Conservation (phyloP, 768 basidiomycete species). For the Lactarius quietus region DNA sequence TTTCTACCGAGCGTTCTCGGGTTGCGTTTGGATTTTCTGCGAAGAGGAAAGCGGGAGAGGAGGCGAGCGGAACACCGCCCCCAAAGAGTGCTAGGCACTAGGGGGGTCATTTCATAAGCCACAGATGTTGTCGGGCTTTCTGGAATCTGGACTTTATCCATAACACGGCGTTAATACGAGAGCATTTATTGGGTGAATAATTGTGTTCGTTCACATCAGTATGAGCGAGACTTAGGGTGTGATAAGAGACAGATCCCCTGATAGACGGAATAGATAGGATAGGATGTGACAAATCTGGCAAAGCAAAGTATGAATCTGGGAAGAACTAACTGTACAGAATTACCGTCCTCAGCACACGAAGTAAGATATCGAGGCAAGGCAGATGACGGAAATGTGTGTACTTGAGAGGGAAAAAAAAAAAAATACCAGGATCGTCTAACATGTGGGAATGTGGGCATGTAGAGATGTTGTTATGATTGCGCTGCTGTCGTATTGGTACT, state of each 20-base stretch:
- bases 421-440: background rate
- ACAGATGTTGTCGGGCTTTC: background rate
- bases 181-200: conserved; percentile 1
- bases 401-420: background rate
- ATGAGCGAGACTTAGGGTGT: background rate
- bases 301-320: background rate
- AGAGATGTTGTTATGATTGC: conserved; percentile 2
- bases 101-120: background rate
- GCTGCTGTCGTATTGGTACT: background rate
- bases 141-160: conserved; percentile 13
- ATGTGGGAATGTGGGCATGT: background rate
- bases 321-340: conserved; percentile 17
- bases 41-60: conserved; percentile 78
- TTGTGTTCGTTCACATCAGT: background rate
- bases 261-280: conserved; percentile 4
- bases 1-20: conserved; percentile 62
- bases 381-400: background rate
- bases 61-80: conserved; percentile 62
- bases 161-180: conserved; percentile 12
- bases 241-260: background rate
- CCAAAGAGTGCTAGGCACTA: conserved; percentile 45
- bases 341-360: conserved; percentile 13
- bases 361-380: background rate
- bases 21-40: conserved; percentile 73
- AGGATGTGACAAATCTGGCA: background rate